Evolutionary conservation across 2,329 filamentous ascomycete genomes (phyloP).

Genomic region (Penicillium sp.): DNA sequence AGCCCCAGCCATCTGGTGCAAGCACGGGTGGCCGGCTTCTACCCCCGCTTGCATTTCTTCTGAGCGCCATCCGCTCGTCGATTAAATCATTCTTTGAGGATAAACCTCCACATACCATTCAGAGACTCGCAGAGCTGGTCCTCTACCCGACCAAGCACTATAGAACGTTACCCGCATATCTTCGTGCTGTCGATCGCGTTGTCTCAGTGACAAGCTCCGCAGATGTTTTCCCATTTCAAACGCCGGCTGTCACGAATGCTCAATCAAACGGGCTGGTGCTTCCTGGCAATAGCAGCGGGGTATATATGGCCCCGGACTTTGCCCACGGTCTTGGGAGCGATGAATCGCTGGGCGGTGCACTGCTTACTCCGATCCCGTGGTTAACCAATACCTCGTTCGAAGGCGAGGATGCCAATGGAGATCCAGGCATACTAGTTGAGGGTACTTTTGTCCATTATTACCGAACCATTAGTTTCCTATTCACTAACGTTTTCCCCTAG

Average conservation of each 20-base stretch:
- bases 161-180: constrained; percentile 75
- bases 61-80: constrained; percentile 59
- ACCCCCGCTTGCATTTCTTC: constrained; percentile 61
- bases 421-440: constrained; percentile 18
- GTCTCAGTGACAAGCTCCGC: constrained; percentile 83
- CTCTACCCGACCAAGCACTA: constrained; percentile 77
- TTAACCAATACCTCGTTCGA: constrained; percentile 50
- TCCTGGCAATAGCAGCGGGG: constrained; percentile 30
- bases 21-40: constrained; percentile 57
- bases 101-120: constrained; percentile 86
- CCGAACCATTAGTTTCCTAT: background rate
- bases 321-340: constrained; percentile 67
- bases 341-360: constrained; percentile 82
- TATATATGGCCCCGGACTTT: constrained; percentile 37
- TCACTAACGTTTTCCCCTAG: constrained; percentile 3
- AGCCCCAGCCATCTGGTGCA: constrained; percentile 45
- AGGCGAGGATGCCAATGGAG: constrained; percentile 24
- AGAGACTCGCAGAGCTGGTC: constrained; percentile 85
- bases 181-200: constrained; percentile 87
- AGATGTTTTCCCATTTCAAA: constrained; percentile 74
- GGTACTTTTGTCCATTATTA: constrained; percentile 17
- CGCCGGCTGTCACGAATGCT: constrained; percentile 17
- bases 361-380: constrained; percentile 95
- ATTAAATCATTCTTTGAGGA: constrained; percentile 66
- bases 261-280: constrained; percentile 57